Conservation (phyloP, 2,329 filamentous ascomycete species). For the Aspergillus chevalieri region DNA sequence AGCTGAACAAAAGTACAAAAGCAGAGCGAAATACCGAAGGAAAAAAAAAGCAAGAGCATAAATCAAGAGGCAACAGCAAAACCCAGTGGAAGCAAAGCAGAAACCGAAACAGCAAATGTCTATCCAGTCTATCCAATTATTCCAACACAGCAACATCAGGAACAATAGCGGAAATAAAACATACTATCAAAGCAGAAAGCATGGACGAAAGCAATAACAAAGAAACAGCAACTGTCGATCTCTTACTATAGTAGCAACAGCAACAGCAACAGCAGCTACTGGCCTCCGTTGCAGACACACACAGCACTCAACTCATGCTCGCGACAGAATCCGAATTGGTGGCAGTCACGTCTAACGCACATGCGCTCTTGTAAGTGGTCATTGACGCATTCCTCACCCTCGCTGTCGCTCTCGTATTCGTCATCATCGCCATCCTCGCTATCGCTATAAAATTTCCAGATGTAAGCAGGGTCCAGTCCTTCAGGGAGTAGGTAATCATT, state of each 20-base stretch:
- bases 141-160: too few species aligned
- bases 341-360: not conserved
- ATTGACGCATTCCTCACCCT: not conserved
- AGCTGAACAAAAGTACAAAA: not conserved
- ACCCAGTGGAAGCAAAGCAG: too few species aligned
- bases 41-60: too few species aligned
- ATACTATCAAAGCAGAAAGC: too few species aligned
- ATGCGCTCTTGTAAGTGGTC: not conserved
- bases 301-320: not conserved
- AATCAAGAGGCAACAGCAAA: too few species aligned
- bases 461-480: too few species aligned
- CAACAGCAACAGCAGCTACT: not conserved
- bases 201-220: not conserved
- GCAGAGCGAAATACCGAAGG: too few species aligned
- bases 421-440: not conserved
- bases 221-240: not conserved
- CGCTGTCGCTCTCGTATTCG: not conserved
- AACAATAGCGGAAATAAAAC: too few species aligned
- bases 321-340: not conserved
- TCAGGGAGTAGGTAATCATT: too few species aligned
- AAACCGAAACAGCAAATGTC: too few species aligned
- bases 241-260: not conserved
- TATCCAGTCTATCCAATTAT: too few species aligned
- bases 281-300: not conserved
- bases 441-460: not conserved